Base-by-base conservation (phyloP, 768 basidiomycete genomes). In the Dentipellis fragilis region DNA sequence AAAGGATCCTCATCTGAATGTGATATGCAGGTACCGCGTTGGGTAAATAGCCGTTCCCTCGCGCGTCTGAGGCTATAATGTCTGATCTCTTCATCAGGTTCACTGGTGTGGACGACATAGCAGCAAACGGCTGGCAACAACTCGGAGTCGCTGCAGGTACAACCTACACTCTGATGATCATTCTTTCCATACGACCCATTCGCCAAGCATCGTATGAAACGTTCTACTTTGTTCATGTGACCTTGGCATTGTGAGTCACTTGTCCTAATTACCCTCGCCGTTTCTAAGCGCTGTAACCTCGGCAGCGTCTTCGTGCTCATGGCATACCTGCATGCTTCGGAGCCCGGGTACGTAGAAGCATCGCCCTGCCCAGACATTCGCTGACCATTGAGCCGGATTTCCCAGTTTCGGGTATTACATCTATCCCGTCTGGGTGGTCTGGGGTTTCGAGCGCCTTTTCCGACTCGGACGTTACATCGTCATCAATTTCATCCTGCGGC, bases 381-480 rank as follows among this genome's bases (percentile, higher is more conserved):
- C 38, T 51, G 8, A 22, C 19, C 17, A 11, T 7, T 17, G 29
- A 3, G 6, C 29, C 34, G 51, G 23, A 22, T 35, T 16, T 21
- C 14, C n/a, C 21, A 53, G 52, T 1, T 61, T 52, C 22, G 46
- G 35, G 10, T 50, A 46, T n/a, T 64, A 63, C 51, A 50, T 64
- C 14, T 63, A 57, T 54, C 59, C 62, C 11, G 46, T 57, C n/a
- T 53, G 64, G 36, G 53, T 55, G 19, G 50, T 64, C n/a, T 64
- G 63, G 63, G 58, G 49, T n/a, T 58, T 63, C 36, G 63, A 64
- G 42, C 62, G 63, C 17, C 19, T 57, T 36, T 37, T 53, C 49
- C 62, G 63, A 8, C 38, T 54, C 22, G 10, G 52, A 16, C 57
- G 60, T 16, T 14, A 61, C 38, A 10, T 63, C 21, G 52, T 52